Conservation (phyloP, 2,329 filamentous ascomycete genomes). For the Colletotrichum euphorbiae region DNA sequence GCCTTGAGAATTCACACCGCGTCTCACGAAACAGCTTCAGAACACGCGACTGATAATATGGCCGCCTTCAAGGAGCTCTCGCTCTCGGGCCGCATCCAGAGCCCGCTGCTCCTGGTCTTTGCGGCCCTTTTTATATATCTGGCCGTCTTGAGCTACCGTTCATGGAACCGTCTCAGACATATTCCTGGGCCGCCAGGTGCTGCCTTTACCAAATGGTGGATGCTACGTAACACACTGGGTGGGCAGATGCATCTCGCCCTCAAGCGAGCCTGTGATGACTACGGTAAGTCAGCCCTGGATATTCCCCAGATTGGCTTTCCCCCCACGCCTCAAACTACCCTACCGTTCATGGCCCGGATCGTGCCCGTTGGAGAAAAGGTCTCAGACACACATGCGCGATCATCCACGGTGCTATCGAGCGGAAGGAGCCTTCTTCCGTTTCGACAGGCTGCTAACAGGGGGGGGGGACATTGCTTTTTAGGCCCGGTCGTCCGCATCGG, state of each 20-base stretch:
- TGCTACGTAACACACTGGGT: constrained; percentile 45
- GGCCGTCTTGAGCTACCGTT: constrained; percentile 35
- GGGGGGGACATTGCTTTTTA: constrained; percentile 31
- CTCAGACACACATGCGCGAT: constrained; percentile 40
- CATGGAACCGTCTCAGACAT: constrained; percentile 50
- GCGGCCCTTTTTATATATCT: constrained; percentile 31
- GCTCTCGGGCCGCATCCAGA: constrained; percentile 14
- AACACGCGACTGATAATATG: constrained; percentile 13
- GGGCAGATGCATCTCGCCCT: constrained; percentile 42
- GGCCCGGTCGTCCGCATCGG: constrained; percentile 51
- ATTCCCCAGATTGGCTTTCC: neutral
- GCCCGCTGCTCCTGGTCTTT: constrained; percentile 15
- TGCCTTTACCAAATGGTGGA: constrained; percentile 49
- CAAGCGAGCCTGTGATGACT: constrained; percentile 41
- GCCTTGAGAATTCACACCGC: neutral
- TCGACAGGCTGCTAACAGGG: constrained; percentile 40
- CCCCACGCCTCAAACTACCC: neutral
- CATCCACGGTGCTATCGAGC: constrained; percentile 10
- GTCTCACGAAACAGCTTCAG: neutral
- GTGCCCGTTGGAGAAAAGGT: constrained; percentile 9
- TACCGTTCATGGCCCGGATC: neutral
- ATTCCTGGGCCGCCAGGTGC: constrained; percentile 50
- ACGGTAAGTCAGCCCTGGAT: constrained; percentile 29
- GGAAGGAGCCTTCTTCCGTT: constrained; percentile 1
- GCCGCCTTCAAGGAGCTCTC: neutral